Conservation (phyloP, 208 protist species). For the Crithidia acanthocephali region DNA sequence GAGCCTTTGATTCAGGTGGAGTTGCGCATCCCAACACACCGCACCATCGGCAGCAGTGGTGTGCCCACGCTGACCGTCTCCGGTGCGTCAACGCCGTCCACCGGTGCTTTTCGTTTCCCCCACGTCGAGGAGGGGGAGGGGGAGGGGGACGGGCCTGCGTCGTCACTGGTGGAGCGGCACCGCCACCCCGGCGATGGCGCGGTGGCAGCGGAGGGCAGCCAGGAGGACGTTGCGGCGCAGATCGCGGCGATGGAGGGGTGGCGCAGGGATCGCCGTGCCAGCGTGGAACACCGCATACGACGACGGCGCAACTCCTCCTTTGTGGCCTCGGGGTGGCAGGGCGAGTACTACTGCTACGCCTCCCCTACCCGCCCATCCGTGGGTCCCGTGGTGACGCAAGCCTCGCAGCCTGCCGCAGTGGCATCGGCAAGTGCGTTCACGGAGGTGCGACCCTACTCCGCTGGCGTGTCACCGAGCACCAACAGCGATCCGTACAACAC, state of each 20-base stretch:
- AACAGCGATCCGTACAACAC: slow-evolving; percentile 1
- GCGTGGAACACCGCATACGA: slow-evolving; percentile 37
- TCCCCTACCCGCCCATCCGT: neutral
- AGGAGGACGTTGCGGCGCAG: slow-evolving; percentile 17
- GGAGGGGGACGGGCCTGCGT: neutral
- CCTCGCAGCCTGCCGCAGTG: neutral
- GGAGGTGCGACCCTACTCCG: neutral
- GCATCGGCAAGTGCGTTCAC: neutral
- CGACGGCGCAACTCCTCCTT: slow-evolving; percentile 32
- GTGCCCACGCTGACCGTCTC: neutral
- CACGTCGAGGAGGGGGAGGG: neutral
- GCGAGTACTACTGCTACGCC: slow-evolving; percentile 41
- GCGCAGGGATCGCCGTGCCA: slow-evolving; percentile 30
- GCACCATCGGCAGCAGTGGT: neutral
- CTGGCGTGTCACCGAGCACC: neutral
- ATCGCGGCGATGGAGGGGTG: slow-evolving; percentile 45
- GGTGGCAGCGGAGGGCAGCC: slow-evolving; percentile 2
- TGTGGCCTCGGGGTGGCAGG: slow-evolving; percentile 14
- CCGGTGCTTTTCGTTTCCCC: slow-evolving; percentile 6
- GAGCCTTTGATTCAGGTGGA: slow-evolving; percentile 12
- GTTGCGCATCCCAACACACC: slow-evolving; percentile 12
- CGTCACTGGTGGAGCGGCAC: too few species aligned
- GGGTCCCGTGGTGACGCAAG: neutral
- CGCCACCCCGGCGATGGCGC: neutral
- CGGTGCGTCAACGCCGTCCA: neutral